Base-by-base conservation (phyloP, 768 basidiomycete genomes). In the Tephrocybe sp. region DNA sequence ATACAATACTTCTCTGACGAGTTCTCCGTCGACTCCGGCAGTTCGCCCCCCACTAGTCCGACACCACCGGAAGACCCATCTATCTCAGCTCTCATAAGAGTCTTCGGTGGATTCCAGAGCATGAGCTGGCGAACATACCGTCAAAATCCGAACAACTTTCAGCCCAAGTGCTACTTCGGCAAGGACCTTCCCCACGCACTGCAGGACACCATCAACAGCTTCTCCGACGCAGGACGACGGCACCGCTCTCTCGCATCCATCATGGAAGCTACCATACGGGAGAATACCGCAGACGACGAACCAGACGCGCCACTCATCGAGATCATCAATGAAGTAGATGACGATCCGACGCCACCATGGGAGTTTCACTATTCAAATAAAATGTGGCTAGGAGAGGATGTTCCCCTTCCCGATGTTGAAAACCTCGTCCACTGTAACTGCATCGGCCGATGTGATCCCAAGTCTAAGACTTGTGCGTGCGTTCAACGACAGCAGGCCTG, bases 331-430 rank as follows among this genome's bases (percentile, higher is more conserved):
- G 65, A 77, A 0, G 70, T 91, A 19, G 89, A 90, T 52, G 56
- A 73, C 8, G 86, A 87, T 52, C 73, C 80, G 9, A 79, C 84
- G 18, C 92, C 93, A 0, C 79, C 79, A 21, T 92, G 88, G 81
- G 92, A 96, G 59, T 97, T 94, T 59, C 74, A 85, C 52, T 96
- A 96, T 63, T 84, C 88, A 9, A 94, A 96, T 64, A 69, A 80
- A 44, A 82, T 93, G 74, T 87, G 88, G 77, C 83, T 84, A 51
- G 81, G 79, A 1, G 75, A 83, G 11, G 81, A 73, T 4, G 86
- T 94, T 2, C 83, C 85, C 0, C 76, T 75, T 9, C 86, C 90
- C 1, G 83, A 88, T 54, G 59, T 78, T 16, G 66, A 69, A 27
- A 71, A 71, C 21, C 66, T 92, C 37, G 60, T 74, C 22, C 81